Conservation (phyloP, 805 yeast genomes). For the Metschnikowia amazonensis region DNA sequence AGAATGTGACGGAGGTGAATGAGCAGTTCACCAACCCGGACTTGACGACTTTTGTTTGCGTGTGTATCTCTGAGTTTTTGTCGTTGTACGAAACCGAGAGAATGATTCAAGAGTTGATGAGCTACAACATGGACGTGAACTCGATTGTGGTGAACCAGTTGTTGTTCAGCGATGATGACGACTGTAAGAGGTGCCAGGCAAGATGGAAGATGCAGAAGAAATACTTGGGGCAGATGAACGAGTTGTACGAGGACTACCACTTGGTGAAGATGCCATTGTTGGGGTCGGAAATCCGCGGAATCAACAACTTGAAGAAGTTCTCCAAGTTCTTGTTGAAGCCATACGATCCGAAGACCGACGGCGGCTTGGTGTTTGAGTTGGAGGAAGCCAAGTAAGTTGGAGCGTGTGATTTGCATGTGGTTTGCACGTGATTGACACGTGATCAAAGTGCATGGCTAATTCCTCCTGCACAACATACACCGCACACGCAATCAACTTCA, state of each 20-base stretch:
- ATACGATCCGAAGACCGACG: conserved; percentile 64
- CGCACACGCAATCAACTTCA: not conserved
- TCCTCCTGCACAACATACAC: not conserved
- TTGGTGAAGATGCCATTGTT: conserved; percentile 92
- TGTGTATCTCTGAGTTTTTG: conserved; percentile 94
- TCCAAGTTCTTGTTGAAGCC: conserved; percentile 77
- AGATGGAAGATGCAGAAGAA: conserved; percentile 96
- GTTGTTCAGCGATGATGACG: conserved; percentile 76
- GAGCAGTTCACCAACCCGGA: conserved; percentile 96
- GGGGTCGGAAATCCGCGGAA: conserved; percentile 93
- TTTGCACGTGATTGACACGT: too few species aligned
- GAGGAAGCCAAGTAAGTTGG: conserved; percentile 45
- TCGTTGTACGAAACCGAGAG: conserved; percentile 97
- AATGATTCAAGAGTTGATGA: conserved; percentile 91
- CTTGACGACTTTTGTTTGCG: conserved; percentile 91
- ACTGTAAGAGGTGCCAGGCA: conserved; percentile 86
- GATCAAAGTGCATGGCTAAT: not conserved
- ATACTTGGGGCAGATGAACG: conserved; percentile 92
- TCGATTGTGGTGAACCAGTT: conserved; percentile 94
- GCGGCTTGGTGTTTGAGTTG: conserved; percentile 48
- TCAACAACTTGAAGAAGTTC: conserved; percentile 77
- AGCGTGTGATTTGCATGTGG: too few species aligned
- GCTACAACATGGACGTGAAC: conserved; percentile 94
- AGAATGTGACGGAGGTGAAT: conserved; percentile 80
- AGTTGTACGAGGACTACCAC: conserved; percentile 95